Percentiles rank a stretch among this genome's conserved stretches.
phyloP scores from a whole-genome alignment of 208 protist genomes.

The Leishmania mexicana region DNA sequence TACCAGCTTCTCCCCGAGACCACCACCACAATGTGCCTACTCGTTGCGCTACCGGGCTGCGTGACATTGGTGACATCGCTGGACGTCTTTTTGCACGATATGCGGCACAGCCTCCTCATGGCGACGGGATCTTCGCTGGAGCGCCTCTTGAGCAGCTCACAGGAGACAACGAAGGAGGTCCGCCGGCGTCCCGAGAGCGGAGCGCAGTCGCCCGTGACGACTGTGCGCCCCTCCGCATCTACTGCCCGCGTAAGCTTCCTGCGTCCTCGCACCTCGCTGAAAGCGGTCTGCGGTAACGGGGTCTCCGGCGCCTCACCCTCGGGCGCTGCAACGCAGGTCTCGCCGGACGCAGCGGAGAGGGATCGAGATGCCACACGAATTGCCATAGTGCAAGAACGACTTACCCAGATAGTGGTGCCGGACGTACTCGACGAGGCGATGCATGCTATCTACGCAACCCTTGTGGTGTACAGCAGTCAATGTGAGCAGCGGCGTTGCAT shows the following conservation, averaged over 20 bases:
- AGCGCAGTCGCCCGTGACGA: not conserved
- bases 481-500: slow-evolving; percentile 23
- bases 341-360: not conserved
- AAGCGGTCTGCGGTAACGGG: not conserved
- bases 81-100: slow-evolving; percentile 12
- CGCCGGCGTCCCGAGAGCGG: no score
- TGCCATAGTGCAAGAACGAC: slow-evolving; percentile 11
- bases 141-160: not conserved
- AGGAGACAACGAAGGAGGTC: not conserved
- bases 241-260: not conserved
- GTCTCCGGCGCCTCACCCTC: not conserved
- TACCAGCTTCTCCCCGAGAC: slow-evolving; percentile 39
- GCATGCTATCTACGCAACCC: slow-evolving; percentile 9
- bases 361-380: slow-evolving; percentile 4
- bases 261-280: not conserved
- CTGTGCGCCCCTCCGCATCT: not conserved
- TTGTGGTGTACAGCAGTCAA: slow-evolving; percentile 38
- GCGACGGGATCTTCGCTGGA: not conserved
- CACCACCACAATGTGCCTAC: slow-evolving; percentile 5
- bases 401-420: slow-evolving; percentile 9
- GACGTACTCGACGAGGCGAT: slow-evolving; percentile 27
- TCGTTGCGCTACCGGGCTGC: slow-evolving; percentile 27
- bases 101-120: slow-evolving; percentile 1
- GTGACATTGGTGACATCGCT: slow-evolving; percentile 21
- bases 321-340: no score